phyloP scores from a whole-genome alignment of 495 filamentous ascomycete genomes.

The Lasiosphaeris hirsuta region DNA sequence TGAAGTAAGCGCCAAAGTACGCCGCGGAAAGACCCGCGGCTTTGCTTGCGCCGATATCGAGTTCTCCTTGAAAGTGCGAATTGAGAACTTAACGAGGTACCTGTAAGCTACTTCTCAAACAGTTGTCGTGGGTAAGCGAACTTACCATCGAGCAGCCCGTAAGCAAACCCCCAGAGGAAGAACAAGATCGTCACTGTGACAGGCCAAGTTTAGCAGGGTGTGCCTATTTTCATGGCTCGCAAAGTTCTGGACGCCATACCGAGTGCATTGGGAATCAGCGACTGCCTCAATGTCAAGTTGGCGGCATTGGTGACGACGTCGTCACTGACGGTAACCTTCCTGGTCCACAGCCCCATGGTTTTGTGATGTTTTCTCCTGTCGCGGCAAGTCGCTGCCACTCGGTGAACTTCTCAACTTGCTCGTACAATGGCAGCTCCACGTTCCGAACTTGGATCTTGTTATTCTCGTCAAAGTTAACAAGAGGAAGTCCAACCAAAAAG shows the following conservation, averaged over 20 bases:
- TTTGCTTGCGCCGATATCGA: slow-evolving; percentile 31
- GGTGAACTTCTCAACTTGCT: too few relatives aligned
- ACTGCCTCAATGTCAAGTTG: not conserved
- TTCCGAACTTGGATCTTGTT: too few relatives aligned
- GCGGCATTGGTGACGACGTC: not conserved
- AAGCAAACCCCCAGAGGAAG: slow-evolving; percentile 83
- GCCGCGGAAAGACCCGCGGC: slow-evolving; percentile 36
- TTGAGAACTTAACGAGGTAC: slow-evolving; percentile 20
- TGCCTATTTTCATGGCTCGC: too few relatives aligned
- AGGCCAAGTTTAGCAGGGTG: not conserved
- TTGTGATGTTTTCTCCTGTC: too few relatives aligned
- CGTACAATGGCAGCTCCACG: too few relatives aligned
- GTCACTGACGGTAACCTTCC: too few relatives aligned
- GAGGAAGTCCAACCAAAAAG: too few relatives aligned
- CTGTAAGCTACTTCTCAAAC: not conserved
- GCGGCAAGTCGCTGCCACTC: too few relatives aligned
- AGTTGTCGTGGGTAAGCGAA: not conserved
- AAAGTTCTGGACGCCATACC: too few relatives aligned
- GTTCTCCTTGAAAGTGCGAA: slow-evolving; percentile 39
- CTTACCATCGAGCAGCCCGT: slow-evolving; percentile 62
- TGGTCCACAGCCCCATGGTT: too few relatives aligned
- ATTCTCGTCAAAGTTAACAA: too few relatives aligned
- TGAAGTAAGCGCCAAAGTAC: slow-evolving; percentile 52
- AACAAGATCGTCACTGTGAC: slow-evolving; percentile 67
- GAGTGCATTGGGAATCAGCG: not conserved